Percentiles rank a stretch among this genome's conserved stretches.
These are phyloP conservation scores for Microbotryum intermedium DNA, from an alignment of 1,284 basidiomycete species.

Conservation along the genomic window DNA sequence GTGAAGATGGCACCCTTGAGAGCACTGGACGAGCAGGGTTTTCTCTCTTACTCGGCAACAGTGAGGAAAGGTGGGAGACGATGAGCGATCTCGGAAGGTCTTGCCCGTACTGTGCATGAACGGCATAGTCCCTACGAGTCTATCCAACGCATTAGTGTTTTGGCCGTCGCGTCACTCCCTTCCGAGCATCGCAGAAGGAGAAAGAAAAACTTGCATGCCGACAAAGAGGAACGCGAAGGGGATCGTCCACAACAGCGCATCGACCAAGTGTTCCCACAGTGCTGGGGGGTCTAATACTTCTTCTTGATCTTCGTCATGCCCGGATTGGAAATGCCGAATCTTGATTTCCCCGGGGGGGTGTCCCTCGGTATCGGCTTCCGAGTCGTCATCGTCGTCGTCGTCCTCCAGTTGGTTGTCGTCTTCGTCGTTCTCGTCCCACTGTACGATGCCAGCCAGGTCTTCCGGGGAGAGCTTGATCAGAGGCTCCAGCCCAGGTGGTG, in stretches of 20 bases:
- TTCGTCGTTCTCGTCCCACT: neutral
- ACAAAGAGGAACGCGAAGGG: neutral
- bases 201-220: neutral
- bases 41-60: neutral
- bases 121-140: slow-evolving; percentile 23
- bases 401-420: neutral
- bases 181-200: neutral
- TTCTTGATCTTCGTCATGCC: neutral
- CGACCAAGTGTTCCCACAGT: neutral
- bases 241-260: neutral
- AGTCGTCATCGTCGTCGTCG: too few species aligned
- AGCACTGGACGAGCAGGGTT: neutral
- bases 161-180: neutral
- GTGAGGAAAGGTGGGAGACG: slow-evolving; percentile 12
- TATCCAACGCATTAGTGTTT: neutral
- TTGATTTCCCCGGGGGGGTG: too few species aligned
- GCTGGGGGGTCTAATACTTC: neutral
- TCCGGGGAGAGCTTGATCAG: neutral
- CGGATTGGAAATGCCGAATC: too few species aligned
- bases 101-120: slow-evolving; percentile 23
- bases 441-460: neutral
- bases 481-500: neutral
- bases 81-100: slow-evolving; percentile 31
- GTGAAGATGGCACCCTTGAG: slow-evolving; percentile 29
- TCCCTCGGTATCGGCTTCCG: too few species aligned